Evolutionary conservation across 2,329 filamentous ascomycete genomes (phyloP).

Genomic region (Xylariaceae sp.): DNA sequence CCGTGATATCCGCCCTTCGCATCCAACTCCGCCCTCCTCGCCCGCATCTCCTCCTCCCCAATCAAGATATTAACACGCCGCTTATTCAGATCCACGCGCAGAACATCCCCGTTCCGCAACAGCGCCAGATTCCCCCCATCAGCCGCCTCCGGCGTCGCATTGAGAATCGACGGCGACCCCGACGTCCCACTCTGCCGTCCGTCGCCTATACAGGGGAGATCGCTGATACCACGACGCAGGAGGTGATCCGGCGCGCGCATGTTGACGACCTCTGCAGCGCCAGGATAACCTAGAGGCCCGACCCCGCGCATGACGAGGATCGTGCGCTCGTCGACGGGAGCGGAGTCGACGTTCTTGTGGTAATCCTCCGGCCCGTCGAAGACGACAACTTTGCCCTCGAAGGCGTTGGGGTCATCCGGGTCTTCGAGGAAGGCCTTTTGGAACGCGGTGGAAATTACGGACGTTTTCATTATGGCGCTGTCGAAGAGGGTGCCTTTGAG

Average conservation of each 20-base stretch:
- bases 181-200: constrained; percentile 52
- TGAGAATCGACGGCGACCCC: constrained; percentile 50
- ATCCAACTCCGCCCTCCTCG: constrained; percentile 36
- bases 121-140: constrained; percentile 50
- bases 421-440: constrained; percentile 41
- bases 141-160: constrained; percentile 50
- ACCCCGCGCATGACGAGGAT: constrained; percentile 46
- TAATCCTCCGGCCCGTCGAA: constrained; percentile 50
- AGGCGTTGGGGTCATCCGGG: constrained; percentile 42
- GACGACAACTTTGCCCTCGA: constrained; percentile 42
- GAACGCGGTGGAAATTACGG: constrained; percentile 44
- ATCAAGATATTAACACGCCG: constrained; percentile 46
- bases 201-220: constrained; percentile 49
- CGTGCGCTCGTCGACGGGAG: constrained; percentile 37
- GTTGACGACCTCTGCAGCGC: constrained; percentile 48
- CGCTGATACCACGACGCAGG: constrained; percentile 40
- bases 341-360: constrained; percentile 38
- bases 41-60: constrained; percentile 37
- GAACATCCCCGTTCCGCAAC: constrained; percentile 43
- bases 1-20: constrained; percentile 35
- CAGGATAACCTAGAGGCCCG: constrained; percentile 46
- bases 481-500: constrained; percentile 44
- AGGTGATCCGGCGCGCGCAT: constrained; percentile 45
- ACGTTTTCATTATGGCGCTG: constrained; percentile 50
- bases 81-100: constrained; percentile 46